Percentiles rank a stretch among this genome's conserved stretches.
phyloP scores from a whole-genome alignment of 208 protist species.

The Leishmania gerbilli region DNA sequence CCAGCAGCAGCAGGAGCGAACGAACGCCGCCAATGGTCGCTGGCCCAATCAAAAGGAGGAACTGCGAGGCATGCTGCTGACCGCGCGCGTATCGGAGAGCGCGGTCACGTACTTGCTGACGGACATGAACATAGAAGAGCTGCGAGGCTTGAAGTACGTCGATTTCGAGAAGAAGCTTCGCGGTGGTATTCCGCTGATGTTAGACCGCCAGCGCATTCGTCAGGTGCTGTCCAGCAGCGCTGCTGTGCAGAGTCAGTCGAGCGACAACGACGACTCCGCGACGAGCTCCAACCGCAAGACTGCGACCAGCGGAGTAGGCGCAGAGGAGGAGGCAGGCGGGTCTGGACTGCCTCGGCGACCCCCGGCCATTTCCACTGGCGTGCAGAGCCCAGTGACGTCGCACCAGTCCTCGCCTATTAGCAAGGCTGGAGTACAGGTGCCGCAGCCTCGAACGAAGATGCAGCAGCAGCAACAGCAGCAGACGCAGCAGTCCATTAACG shows the following conservation, averaged over 20 bases:
- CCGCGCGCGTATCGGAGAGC: slow-evolving; percentile 28
- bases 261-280: not conserved
- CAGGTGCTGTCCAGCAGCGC: slow-evolving; percentile 13
- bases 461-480: slow-evolving; percentile 49
- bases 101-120: slow-evolving; percentile 20
- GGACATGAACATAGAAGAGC: slow-evolving; percentile 25
- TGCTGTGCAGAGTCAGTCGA: not conserved
- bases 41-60: slow-evolving; percentile 38
- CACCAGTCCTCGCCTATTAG: slow-evolving; percentile 23
- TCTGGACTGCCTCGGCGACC: slow-evolving; percentile 3
- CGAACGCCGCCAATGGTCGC: slow-evolving; percentile 1
- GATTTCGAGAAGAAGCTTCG: slow-evolving; percentile 35
- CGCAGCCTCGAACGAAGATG: slow-evolving; percentile 67
- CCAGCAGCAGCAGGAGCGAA: slow-evolving; percentile 6
- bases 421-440: slow-evolving; percentile 48
- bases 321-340: not conserved
- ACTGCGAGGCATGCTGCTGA: slow-evolving; percentile 30
- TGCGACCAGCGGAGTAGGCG: not conserved
- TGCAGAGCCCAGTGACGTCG: slow-evolving; percentile 16
- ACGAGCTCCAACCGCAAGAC: not conserved
- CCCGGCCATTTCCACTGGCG: slow-evolving; percentile 12
- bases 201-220: slow-evolving; percentile 35
- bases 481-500: slow-evolving; percentile 14
- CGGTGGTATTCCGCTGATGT: slow-evolving; percentile 18
- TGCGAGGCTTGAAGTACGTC: slow-evolving; percentile 23